phyloP scores from a whole-genome alignment of 2,329 filamentous ascomycete species.

The Balansia obtecta region DNA sequence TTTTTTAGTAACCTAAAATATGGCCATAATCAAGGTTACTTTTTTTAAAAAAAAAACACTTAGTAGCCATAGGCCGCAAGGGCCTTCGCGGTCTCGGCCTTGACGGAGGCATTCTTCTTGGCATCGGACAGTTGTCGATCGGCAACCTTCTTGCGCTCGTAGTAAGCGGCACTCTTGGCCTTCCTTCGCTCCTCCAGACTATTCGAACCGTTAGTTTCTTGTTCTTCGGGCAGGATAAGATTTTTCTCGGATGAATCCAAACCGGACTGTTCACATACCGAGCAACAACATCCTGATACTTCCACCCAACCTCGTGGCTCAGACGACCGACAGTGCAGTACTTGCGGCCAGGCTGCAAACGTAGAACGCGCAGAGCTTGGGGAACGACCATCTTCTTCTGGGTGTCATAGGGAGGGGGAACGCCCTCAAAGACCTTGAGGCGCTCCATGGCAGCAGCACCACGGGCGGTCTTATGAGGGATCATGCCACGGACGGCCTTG shows the following conservation, averaged over 20 bases:
- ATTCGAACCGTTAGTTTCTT: slow-evolving; percentile 13
- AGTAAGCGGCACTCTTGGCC: slow-evolving; percentile 98
- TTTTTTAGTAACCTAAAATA: slow-evolving; percentile 14
- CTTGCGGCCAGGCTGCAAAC: slow-evolving; percentile 98
- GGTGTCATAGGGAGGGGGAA: slow-evolving; percentile 98
- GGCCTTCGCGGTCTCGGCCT: slow-evolving; percentile 77
- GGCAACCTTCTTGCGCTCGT: slow-evolving; percentile 98
- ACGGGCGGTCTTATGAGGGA: slow-evolving; percentile 98
- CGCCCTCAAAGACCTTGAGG: slow-evolving; percentile 99
- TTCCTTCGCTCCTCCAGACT: slow-evolving; percentile 99
- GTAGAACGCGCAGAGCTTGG: slow-evolving; percentile 91
- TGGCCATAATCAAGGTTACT: slow-evolving; percentile 11
- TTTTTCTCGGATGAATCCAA: too few species aligned
- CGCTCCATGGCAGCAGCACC: slow-evolving; percentile 93
- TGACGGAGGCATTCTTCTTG: slow-evolving; percentile 81
- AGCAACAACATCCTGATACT: slow-evolving; percentile 98
- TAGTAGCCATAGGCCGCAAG: slow-evolving; percentile 91
- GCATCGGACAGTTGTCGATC: slow-evolving; percentile 83
- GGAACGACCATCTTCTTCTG: slow-evolving; percentile 99
- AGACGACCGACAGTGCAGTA: slow-evolving; percentile 98
- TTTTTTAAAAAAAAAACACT: too few species aligned
- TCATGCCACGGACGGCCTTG: slow-evolving; percentile 99
- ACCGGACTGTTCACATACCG: slow-evolving; percentile 47
- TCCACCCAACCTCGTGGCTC: slow-evolving; percentile 99
- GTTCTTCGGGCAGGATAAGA: not conserved